Evolutionary conservation across 371 early-diverging fungal species (phyloP), one percentile per base, ranked within the genome.

Genomic region (Lichtheimia corymbifera): DNA sequence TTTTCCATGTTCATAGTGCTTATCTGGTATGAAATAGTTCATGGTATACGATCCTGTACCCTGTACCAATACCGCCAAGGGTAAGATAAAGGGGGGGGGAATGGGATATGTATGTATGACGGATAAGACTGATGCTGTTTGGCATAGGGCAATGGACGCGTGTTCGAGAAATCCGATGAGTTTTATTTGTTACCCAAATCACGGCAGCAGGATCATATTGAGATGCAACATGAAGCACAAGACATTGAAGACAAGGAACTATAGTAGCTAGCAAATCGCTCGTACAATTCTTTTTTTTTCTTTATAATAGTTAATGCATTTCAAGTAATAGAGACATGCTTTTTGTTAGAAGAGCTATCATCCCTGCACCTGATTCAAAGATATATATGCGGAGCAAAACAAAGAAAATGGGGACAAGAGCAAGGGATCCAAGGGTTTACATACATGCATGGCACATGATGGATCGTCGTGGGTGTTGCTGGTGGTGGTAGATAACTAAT

Each of bases 1-100:
- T 28, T 4, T 7, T 5, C 7, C 0, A 28, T 2, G 5, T n/a
- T n/a, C n/a, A n/a, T 5, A 9, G 5, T 35, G 35, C 35, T 35
- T 9, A 35, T 11, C 2, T 35, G 35, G 9, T 35, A 9, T 35
- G 11, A 9, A 5, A 13, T 70, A 80, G 81, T 50, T 77, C 83
- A 15, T 85, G 85, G 85, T 79, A 83, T 50, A 83, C 81, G 6
- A 62, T 83, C 6, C 65, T 85, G 30, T 73, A 73, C n/a, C 85
- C 85, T 2, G 60, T 82, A 25, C 81, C 79, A 17, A 76, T 83
- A 35, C 85, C 85, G 30, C 85, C 85, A 22, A 77, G 63, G 58
- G 76, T 72, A 75, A 55, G 45, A 47, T 5, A 47, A 47, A 47
- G 22, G 22, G 11, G 18, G 3, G 5, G 18, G 17, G n/a, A n/a